A percentile compares a stretch with the other conserved stretches of the same genome.
phyloP scores from a whole-genome alignment of 2,329 filamentous ascomycete genomes.

The Microsporum canis region DNA sequence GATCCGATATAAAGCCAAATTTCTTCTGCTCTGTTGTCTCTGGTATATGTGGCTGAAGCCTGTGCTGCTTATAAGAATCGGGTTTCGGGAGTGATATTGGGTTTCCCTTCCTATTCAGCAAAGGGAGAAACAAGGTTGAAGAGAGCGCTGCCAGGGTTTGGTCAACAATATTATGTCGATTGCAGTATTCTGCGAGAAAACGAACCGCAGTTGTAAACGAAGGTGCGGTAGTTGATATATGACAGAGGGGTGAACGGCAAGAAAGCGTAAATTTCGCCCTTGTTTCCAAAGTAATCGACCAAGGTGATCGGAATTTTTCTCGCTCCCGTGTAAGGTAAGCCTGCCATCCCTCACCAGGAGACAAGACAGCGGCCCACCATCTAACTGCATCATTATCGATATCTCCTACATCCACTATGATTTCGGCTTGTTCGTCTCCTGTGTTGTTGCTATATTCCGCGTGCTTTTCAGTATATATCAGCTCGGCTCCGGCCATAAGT shows the following conservation, averaged over 20 bases:
- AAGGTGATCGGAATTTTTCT: slow-evolving; percentile 5
- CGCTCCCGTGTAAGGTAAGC: slow-evolving; percentile 5
- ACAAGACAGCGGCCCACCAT: slow-evolving; percentile 16
- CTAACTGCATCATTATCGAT: slow-evolving; percentile 7
- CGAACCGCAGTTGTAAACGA: slow-evolving; percentile 12
- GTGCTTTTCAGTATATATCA: slow-evolving; percentile 7
- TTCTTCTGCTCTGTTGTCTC: neutral
- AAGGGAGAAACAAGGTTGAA: slow-evolving; percentile 18
- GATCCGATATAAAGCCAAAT: neutral
- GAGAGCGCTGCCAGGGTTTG: slow-evolving; percentile 19
- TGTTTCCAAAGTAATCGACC: slow-evolving; percentile 6
- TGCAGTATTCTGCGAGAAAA: slow-evolving; percentile 18
- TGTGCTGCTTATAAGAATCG: neutral
- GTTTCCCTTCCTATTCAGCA: neutral
- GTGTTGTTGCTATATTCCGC: neutral
- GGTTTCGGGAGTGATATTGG: neutral
- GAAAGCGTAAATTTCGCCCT: slow-evolving; percentile 3
- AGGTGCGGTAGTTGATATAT: neutral
- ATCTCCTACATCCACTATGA: slow-evolving; percentile 10
- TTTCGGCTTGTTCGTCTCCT: neutral
- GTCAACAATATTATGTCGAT: slow-evolving; percentile 15
- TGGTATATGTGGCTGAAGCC: neutral
- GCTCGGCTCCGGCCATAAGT: slow-evolving; percentile 7
- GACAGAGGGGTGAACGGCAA: neutral
- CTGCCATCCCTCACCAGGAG: slow-evolving; percentile 12